Conservation (phyloP, 495 filamentous ascomycete species). For the Hypoxylon fragiforme region DNA sequence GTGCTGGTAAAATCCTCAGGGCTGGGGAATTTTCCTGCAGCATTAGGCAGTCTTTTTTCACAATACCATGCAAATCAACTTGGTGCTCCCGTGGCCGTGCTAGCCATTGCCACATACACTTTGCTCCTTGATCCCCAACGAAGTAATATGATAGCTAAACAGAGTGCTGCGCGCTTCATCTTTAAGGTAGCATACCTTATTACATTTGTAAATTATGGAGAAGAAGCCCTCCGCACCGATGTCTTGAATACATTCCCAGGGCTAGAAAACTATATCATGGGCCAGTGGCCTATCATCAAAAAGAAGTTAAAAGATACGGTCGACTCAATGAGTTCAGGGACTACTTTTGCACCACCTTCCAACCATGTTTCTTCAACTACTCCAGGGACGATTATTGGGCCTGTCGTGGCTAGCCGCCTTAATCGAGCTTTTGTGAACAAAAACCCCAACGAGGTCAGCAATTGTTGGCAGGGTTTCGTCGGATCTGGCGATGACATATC, state of each 20-base stretch:
- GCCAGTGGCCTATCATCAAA: constrained; percentile 28
- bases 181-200: constrained; percentile 28
- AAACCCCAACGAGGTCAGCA: constrained; percentile 24
- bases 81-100: constrained; percentile 27
- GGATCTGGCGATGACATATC: constrained; percentile 23
- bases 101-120: constrained; percentile 48
- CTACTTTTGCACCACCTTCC: constrained; percentile 14
- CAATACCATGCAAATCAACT: constrained; percentile 31
- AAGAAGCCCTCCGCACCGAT: constrained; percentile 4
- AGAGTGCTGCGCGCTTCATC: constrained; percentile 31
- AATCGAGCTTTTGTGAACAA: background rate
- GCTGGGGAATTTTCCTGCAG: constrained; percentile 21
- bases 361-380: background rate
- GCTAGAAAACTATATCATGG: constrained; percentile 24
- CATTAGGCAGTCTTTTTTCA: constrained; percentile 41
- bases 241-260: constrained; percentile 11
- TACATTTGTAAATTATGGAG: constrained; percentile 15
- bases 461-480: constrained; percentile 40
- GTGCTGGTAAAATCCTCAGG: constrained; percentile 10
- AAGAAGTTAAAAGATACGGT: constrained; percentile 6
- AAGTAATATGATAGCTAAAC: constrained; percentile 12
- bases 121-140: constrained; percentile 43
- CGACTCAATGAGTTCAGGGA: constrained; percentile 7
- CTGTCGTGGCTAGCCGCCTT: constrained; percentile 4
- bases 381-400: background rate